phyloP scores from a whole-genome alignment of 2,329 filamentous ascomycete species.

The Colletotrichum sp. region DNA sequence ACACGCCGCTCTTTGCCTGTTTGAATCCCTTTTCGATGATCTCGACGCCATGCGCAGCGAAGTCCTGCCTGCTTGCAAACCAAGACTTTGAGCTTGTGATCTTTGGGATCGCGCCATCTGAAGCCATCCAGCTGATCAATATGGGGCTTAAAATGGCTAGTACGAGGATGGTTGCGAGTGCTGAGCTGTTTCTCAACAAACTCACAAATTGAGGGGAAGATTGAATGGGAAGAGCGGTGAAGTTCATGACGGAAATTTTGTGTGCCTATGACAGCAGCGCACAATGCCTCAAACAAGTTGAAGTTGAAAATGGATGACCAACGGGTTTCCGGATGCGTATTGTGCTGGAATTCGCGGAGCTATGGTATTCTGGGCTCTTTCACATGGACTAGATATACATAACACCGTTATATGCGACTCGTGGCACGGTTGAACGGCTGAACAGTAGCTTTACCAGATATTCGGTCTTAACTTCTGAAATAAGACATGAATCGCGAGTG shows the following conservation, averaged over 20 bases:
- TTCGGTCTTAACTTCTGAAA: neutral
- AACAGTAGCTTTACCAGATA: neutral
- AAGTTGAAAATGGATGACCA: neutral
- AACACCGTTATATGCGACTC: neutral
- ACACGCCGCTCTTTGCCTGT: conserved; percentile 1
- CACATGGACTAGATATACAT: neutral
- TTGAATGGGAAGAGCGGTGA: neutral
- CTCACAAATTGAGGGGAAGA: neutral
- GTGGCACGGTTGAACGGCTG: neutral
- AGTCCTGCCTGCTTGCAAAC: conserved; percentile 7
- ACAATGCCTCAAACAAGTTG: neutral
- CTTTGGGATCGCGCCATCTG: neutral
- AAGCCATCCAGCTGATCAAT: neutral
- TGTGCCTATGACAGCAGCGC: neutral
- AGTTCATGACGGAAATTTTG: neutral
- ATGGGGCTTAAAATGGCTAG: neutral
- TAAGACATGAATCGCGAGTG: neutral
- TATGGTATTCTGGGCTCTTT: neutral
- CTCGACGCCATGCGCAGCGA: conserved; percentile 6
- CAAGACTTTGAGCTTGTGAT: conserved; percentile 9
- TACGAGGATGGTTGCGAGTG: neutral
- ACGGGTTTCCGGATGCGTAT: neutral
- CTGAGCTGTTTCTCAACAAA: neutral
- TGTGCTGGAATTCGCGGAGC: neutral
- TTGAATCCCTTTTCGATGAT: conserved; percentile 13